These are phyloP conservation scores for Lophium mytilinum DNA, from an alignment of 495 filamentous ascomycete genomes.

Conservation along the genomic window DNA sequence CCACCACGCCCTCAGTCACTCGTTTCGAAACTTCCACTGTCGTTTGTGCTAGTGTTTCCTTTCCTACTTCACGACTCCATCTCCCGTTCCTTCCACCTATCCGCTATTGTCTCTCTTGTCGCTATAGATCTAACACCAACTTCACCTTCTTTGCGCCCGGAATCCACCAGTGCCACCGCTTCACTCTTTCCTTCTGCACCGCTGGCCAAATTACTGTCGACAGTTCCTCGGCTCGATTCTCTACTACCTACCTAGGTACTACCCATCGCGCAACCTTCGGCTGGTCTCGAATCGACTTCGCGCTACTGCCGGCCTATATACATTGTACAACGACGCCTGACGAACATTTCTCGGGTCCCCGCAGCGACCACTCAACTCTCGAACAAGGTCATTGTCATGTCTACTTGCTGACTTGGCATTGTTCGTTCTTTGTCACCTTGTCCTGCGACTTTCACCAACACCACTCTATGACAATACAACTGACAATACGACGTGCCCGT, in stretches of 20 bases:
- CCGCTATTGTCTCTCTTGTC: neutral
- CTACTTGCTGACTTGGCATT: slow-evolving; percentile 8
- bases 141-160: neutral
- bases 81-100: neutral
- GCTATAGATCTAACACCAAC: neutral
- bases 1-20: neutral
- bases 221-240: neutral
- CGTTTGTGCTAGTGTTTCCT: neutral
- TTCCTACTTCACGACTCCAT: neutral
- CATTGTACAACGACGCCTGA: slow-evolving; percentile 2
- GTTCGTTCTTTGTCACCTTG: neutral
- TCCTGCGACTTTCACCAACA: neutral
- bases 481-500: neutral
- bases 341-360: neutral
- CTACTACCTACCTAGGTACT: neutral
- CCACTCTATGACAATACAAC: slow-evolving; percentile 2
- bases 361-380: neutral
- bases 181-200: no score
- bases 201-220: neutral
- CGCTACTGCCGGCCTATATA: neutral
- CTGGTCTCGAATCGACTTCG: neutral
- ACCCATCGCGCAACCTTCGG: neutral
- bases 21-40: neutral
- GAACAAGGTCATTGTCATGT: slow-evolving; percentile 12
- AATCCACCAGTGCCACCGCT: no score